A percentile compares a stretch with the other conserved stretches of the same genome.
Conservation (phyloP, 2,329 filamentous ascomycete genomes). For the Podosphaera leucotricha region DNA sequence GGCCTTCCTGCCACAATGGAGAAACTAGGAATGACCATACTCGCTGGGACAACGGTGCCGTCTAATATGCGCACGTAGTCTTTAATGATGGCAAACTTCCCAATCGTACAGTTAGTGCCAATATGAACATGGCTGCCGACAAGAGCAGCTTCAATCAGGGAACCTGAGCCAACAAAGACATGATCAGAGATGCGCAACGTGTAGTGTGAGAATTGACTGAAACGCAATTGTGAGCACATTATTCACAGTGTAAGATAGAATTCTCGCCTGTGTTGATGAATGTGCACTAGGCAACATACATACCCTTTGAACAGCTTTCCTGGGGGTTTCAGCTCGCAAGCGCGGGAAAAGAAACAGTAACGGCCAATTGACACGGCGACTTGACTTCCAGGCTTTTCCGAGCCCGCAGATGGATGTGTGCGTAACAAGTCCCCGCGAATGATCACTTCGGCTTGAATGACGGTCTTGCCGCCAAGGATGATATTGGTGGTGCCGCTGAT, state of each 20-base stretch:
- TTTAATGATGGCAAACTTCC: conserved; percentile 77
- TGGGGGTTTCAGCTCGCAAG: conserved; percentile 59
- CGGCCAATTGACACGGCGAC: conserved; percentile 66
- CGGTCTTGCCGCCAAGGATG: conserved; percentile 84
- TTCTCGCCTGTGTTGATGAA: neutral
- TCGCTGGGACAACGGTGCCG: conserved; percentile 57
- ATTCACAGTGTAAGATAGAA: neutral
- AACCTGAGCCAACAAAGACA: conserved; percentile 60
- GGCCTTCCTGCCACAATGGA: conserved; percentile 72
- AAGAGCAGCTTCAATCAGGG: conserved; percentile 59
- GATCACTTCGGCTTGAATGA: conserved; percentile 86
- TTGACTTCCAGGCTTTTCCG: conserved; percentile 10
- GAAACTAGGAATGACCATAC: conserved; percentile 84
- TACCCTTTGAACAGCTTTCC: conserved; percentile 57
- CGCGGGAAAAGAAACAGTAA: conserved; percentile 70
- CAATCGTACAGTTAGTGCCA: conserved; percentile 51
- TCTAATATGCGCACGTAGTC: conserved; percentile 80
- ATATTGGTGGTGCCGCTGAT: conserved; percentile 95
- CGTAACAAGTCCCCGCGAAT: conserved; percentile 72
- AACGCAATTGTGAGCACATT: neutral
- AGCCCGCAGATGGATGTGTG: conserved; percentile 22
- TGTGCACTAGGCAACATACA: conserved; percentile 4
- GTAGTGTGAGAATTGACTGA: conserved; percentile 44
- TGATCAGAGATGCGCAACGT: conserved; percentile 86
- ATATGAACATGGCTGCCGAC: conserved; percentile 76